These are phyloP conservation scores for Candida sphagnicola DNA, from an alignment of 805 yeast genomes.

Conservation along the genomic window DNA sequence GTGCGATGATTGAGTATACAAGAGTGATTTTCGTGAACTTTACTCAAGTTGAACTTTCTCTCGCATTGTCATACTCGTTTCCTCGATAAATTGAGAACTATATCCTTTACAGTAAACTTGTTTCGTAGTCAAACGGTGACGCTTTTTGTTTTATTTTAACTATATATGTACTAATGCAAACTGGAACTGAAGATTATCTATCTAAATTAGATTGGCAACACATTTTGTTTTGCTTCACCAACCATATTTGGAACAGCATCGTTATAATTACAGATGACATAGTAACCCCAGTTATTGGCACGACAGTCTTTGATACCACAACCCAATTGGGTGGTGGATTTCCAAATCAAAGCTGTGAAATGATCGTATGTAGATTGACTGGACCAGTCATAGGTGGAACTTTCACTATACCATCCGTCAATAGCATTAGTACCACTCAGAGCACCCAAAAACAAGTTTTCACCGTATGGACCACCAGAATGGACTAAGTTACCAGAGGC, in stretches of 20 bases:
- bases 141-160: not conserved
- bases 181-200: not conserved
- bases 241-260: constrained; percentile 65
- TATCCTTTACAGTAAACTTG: too few relatives aligned
- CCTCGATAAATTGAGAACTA: too few relatives aligned
- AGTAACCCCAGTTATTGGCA: constrained; percentile 43
- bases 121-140: too few relatives aligned
- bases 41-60: too few relatives aligned
- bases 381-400: constrained; percentile 21
- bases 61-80: too few relatives aligned
- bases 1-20: too few relatives aligned
- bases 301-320: constrained; percentile 63
- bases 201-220: constrained; percentile 10
- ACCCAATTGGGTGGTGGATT: constrained; percentile 53
- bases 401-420: constrained; percentile 40
- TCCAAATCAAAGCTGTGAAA: constrained; percentile 78
- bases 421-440: constrained; percentile 27
- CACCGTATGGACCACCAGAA: constrained; percentile 39
- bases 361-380: constrained; percentile 37
- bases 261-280: constrained; percentile 70
- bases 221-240: constrained; percentile 32
- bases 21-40: too few relatives aligned
- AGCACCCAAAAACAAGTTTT: constrained; percentile 38
- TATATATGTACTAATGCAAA: not conserved
- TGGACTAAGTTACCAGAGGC: constrained; percentile 30